Conservation (phyloP, 495 filamentous ascomycete genomes). For the Aspergillus ostianus region DNA sequence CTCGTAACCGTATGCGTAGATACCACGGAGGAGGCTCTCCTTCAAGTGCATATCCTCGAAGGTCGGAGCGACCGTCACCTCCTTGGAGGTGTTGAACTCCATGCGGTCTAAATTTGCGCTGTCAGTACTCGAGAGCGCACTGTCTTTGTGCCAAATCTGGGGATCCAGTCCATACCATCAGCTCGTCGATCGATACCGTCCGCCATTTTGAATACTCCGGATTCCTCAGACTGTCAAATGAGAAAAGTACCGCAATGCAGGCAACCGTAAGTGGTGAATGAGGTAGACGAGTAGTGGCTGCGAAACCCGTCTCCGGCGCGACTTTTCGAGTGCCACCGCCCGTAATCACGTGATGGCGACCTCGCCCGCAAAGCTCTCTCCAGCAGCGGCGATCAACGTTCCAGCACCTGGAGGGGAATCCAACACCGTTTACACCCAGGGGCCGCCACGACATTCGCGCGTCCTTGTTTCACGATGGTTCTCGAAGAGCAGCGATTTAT, state of each 20-base stretch:
- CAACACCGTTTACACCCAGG: constrained; percentile 6
- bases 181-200: constrained; percentile 92
- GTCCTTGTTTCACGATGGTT: constrained; percentile 56
- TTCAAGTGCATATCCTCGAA: constrained; percentile 84
- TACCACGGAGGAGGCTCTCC: constrained; percentile 91
- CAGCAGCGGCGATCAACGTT: neutral
- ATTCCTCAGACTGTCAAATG: constrained; percentile 6
- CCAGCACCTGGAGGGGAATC: constrained; percentile 5
- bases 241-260: constrained; percentile 9
- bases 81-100: constrained; percentile 97
- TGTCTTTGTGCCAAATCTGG: neutral
- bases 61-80: constrained; percentile 82
- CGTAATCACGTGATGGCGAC: constrained; percentile 27
- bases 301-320: constrained; percentile 10
- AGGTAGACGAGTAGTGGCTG: neutral
- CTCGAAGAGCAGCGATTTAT: constrained; percentile 90
- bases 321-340: constrained; percentile 32
- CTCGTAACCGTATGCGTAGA: constrained; percentile 98
- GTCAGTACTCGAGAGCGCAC: constrained; percentile 23
- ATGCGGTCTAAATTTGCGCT: constrained; percentile 66
- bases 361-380: constrained; percentile 33
- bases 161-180: constrained; percentile 53
- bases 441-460: neutral
- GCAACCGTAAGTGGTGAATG: constrained; percentile 3
- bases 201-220: constrained; percentile 61